phyloP scores from a whole-genome alignment of 805 yeast species.

The Metschnikowia santaceciliae region DNA sequence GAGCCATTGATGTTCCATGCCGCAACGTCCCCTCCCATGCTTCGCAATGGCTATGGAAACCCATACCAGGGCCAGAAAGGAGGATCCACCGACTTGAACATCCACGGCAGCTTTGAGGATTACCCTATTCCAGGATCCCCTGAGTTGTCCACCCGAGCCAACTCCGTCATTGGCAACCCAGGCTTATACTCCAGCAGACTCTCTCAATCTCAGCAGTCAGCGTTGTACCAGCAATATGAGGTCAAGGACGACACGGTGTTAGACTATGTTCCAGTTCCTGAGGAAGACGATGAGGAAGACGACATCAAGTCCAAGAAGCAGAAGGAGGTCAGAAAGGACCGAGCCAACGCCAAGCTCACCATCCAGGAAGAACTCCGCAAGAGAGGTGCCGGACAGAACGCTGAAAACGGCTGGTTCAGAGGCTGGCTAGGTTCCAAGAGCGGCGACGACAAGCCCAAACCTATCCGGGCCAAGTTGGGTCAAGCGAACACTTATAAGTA shows the following conservation, averaged over 20 bases:
- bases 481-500: conserved; percentile 64
- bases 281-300: conserved; percentile 43
- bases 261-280: conserved; percentile 40
- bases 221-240: conserved; percentile 42
- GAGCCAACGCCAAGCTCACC: conserved; percentile 17
- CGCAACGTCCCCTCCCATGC: conserved; percentile 1
- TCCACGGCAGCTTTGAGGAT: conserved; percentile 28
- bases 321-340: conserved; percentile 35
- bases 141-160: conserved; percentile 42
- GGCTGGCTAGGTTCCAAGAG: conserved; percentile 34
- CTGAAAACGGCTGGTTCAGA: conserved; percentile 47
- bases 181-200: conserved; percentile 38
- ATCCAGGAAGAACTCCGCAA: conserved; percentile 13
- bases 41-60: conserved; percentile 21
- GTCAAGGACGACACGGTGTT: conserved; percentile 43
- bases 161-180: conserved; percentile 35
- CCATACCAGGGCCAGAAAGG: conserved; percentile 23
- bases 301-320: conserved; percentile 36
- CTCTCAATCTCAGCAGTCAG: conserved; percentile 43
- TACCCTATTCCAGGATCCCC: conserved; percentile 46
- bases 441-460: conserved; percentile 57
- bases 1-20: conserved; percentile 11
- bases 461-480: conserved; percentile 82
- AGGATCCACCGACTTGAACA: conserved; percentile 7
- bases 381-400: conserved; percentile 18